Evolutionary conservation across 352 stramenopile genomes (phyloP).

Genomic region (Aphanomyces cochlioides): DNA sequence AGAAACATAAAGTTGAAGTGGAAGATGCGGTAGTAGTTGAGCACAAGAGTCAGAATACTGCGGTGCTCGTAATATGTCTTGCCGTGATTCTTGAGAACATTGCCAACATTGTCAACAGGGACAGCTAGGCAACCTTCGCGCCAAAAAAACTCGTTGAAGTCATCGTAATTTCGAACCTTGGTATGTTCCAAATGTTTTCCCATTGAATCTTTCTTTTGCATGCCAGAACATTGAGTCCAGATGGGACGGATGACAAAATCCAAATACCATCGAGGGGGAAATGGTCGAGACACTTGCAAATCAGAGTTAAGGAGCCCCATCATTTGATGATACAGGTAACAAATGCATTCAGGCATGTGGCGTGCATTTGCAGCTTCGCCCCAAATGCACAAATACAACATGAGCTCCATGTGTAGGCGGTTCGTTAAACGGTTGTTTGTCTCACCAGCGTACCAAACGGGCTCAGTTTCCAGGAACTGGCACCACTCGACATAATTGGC

Average conservation of each 20-base stretch:
- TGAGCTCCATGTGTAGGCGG: constrained; percentile 85
- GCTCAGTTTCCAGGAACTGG: constrained; percentile 44
- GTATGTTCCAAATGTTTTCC: constrained; percentile 64
- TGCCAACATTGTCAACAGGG: constrained; percentile 46
- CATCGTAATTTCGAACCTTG: constrained; percentile 72
- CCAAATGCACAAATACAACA: constrained; percentile 95
- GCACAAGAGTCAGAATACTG: constrained; percentile 66
- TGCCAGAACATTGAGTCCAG: constrained; percentile 61
- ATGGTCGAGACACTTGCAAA: constrained; percentile 47
- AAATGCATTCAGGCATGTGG: constrained; percentile 96
- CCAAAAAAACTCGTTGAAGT: constrained; percentile 82
- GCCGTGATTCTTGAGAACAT: constrained; percentile 56
- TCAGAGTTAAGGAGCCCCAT: constrained; percentile 53
- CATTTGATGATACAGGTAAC: constrained; percentile 93
- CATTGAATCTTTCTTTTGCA: constrained; percentile 57
- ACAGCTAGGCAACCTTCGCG: constrained; percentile 62
- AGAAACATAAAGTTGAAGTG: constrained; percentile 81
- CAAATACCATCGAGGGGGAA: constrained; percentile 53
- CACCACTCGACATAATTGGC: constrained; percentile 67
- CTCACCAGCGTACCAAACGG: constrained; percentile 41
- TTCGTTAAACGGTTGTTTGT: constrained; percentile 53
- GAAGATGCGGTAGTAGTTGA: constrained; percentile 79
- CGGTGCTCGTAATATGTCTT: constrained; percentile 80
- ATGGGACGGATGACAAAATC: constrained; percentile 52
- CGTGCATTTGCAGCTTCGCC: constrained; percentile 93